phyloP scores from a whole-genome alignment of 306 rosid species.

The Boehmeria nivea region DNA sequence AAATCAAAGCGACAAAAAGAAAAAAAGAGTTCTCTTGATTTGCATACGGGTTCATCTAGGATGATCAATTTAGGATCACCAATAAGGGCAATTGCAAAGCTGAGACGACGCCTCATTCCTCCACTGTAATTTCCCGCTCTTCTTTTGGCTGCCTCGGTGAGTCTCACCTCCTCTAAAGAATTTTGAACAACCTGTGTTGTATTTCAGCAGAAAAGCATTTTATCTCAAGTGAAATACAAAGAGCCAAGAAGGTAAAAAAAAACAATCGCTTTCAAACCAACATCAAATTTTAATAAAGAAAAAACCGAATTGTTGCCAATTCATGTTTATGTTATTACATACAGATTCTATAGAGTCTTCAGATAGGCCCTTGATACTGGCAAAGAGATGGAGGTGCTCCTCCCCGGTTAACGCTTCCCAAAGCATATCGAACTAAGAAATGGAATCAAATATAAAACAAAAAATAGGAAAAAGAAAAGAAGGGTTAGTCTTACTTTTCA shows the following conservation, averaged over 20 bases:
- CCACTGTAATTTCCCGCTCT: conserved; percentile 91
- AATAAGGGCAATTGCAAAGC: conserved; percentile 83
- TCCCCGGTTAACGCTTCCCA: conserved; percentile 81
- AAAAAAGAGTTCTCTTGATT: too few relatives aligned
- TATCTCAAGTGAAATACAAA: too few relatives aligned
- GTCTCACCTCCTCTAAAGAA: conserved; percentile 71
- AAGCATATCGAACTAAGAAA: conserved; percentile 68
- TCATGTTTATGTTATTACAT: conserved; percentile 22
- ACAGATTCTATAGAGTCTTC: conserved; percentile 56
- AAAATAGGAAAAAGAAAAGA: conserved; percentile 14
- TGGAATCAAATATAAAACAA: conserved; percentile 6
- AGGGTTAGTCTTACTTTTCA: conserved; percentile 11
- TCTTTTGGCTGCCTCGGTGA: conserved; percentile 57
- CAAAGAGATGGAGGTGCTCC: conserved; percentile 85
- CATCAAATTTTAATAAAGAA: too few relatives aligned
- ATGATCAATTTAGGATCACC: conserved; percentile 80
- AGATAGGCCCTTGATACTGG: conserved; percentile 70
- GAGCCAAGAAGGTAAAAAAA: too few relatives aligned
- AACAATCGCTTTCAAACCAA: too few relatives aligned
- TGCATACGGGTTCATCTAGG: conserved; percentile 81
- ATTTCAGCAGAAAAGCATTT: conserved; percentile 14
- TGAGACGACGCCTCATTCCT: conserved; percentile 93
- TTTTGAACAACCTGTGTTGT: conserved; percentile 39
- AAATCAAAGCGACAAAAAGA: background rate
- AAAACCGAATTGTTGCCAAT: background rate